Evolutionary conservation across 148 eudicot species (phyloP).

Genomic region (Oxyria digyna): DNA sequence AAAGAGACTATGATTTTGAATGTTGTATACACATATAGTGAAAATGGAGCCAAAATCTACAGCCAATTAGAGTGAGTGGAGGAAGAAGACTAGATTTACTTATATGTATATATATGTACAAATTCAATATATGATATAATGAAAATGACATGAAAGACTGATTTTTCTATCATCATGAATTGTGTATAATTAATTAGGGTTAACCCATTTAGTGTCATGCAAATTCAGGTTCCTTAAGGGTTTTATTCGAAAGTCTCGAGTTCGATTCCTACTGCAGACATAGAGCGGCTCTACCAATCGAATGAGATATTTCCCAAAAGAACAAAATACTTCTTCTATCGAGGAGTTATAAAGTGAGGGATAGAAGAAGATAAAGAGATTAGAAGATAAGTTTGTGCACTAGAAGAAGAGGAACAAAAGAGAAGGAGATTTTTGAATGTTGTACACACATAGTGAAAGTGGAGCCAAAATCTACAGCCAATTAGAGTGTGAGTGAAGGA

Average conservation of each 20-base stretch:
- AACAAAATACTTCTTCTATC: not conserved
- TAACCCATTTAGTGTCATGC: not conserved
- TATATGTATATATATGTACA: not conserved
- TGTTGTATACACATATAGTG: not conserved
- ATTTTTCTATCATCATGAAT: not conserved
- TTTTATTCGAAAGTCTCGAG: too few relatives aligned
- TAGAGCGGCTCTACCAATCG: too few relatives aligned
- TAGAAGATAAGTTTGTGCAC: not conserved
- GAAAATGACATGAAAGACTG: not conserved
- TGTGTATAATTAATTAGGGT: not conserved
- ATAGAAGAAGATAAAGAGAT: not conserved
- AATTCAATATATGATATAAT: not conserved
- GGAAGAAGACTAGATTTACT: not conserved
- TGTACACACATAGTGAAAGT: not conserved
- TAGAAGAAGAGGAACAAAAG: not conserved
- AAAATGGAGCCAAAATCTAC: not conserved
- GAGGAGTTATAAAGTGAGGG: not conserved
- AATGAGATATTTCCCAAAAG: not conserved
- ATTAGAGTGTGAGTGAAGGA: not conserved
- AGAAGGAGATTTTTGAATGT: not conserved
- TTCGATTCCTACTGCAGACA: too few relatives aligned
- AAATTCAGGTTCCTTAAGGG: too few relatives aligned
- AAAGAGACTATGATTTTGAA: too few relatives aligned
- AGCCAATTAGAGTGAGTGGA: not conserved
- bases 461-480: conserved; percentile 2